These are phyloP conservation scores for Tilletia indica DNA, from an alignment of 1,284 basidiomycete genomes.

Conservation along the genomic window DNA sequence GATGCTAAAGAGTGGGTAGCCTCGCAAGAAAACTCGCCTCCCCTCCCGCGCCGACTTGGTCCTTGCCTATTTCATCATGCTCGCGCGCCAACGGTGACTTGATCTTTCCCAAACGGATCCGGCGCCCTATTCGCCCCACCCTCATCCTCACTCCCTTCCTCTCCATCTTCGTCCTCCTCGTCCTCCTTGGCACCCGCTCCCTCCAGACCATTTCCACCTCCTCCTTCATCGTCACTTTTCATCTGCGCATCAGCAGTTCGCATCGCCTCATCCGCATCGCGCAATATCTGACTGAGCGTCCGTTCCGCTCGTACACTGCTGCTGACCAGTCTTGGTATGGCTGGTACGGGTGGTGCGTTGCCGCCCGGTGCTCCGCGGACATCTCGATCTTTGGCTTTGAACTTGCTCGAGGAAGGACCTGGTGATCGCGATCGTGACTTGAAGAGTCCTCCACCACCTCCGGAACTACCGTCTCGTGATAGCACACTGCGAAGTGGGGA, in stretches of 20 bases:
- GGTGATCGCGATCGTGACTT: slow-evolving; percentile 10
- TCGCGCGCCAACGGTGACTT: neutral
- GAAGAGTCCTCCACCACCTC: slow-evolving; percentile 1
- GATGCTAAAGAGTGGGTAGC: too few relatives aligned
- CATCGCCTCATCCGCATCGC: slow-evolving; percentile 28
- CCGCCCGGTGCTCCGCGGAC: neutral
- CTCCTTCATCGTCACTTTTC: neutral
- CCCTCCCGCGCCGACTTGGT: too few relatives aligned
- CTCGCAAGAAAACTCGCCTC: too few relatives aligned
- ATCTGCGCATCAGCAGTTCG: slow-evolving; percentile 5
- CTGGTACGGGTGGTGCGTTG: neutral
- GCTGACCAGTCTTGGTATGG: neutral
- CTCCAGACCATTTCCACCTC: neutral
- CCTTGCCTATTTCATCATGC: too few relatives aligned
- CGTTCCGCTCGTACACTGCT: neutral
- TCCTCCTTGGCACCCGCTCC: neutral
- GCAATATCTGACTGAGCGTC: slow-evolving; percentile 27
- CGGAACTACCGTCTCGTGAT: neutral
- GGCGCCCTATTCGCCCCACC: neutral
- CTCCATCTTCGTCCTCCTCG: neutral
- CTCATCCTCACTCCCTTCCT: neutral
- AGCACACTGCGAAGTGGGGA: neutral
- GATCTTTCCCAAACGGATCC: slow-evolving; percentile 6
- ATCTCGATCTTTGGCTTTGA: slow-evolving; percentile 6
- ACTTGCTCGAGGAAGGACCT: neutral